Evolutionary conservation across 371 early-diverging fungal species (phyloP), one percentile per base, ranked within the genome.

Genomic region (Actinomortierella wolfii): DNA sequence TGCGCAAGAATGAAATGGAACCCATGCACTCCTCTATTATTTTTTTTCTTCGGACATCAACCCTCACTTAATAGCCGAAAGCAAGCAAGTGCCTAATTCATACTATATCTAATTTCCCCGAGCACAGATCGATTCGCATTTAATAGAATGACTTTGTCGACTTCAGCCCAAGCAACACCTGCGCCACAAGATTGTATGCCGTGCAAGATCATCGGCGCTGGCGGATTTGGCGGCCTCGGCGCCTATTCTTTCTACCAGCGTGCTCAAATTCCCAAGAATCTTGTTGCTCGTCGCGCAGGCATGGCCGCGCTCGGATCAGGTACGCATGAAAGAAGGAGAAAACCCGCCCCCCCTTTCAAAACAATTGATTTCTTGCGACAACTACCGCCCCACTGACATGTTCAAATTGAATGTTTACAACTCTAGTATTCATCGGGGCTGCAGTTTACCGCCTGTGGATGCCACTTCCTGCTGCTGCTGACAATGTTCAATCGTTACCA

Each of bases 231-330:
- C 9, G 70, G 70, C n/a, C 52, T 69, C 2, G 70, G 70, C 9
- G 48, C 64, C 1, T 69, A 69, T 18, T 64, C 70, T 7, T 69
- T 64, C 34, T 69, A 69, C 24, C 64, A 69, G 23, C 64, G 64
- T 3, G 52, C 59, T 23, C 60, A 64, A 57, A 18, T 69, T 21
- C 70, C 70, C 28, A 64, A 56, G 51, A 64, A 23, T 14, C 61
- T 54, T 1, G 57, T 64, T 13, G 39, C 70, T 2, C 56, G 64
- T 1, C 48, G 70, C 25, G 28, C 60, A 7, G 64, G 64, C 15
- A 57, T 64, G 13, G 57, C 54, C 18, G 60, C 57, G 49, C 53
- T 69, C 60, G 70, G 70, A 34, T 49, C 70, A 25, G 67, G 61
- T 61, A 56, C 34, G 14, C 6, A 1, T 6, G 6, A 24, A 34